Percentiles rank a stretch among this genome's conserved stretches.
Evolutionary conservation across 768 basidiomycete species (phyloP).

Genomic region (Rhizopogon salebrosus): DNA sequence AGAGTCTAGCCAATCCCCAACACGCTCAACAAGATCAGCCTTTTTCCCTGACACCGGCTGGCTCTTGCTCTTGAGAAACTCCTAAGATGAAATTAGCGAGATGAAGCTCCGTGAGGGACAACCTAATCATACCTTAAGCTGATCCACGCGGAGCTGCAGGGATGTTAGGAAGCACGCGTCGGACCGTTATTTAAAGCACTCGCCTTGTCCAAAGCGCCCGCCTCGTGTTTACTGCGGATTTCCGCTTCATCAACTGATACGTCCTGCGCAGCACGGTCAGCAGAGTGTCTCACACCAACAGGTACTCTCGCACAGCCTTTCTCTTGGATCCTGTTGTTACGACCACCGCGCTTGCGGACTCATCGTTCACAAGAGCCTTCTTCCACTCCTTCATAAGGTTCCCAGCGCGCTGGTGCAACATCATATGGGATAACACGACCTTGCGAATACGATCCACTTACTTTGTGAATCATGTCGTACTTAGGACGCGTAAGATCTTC

Average conservation of each 20-base stretch:
- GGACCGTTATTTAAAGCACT: conserved; percentile 8
- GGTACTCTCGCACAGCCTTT: conserved; percentile 58
- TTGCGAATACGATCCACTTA: conserved; percentile 22
- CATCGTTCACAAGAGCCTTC: conserved; percentile 51
- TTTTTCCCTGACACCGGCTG: conserved; percentile 63
- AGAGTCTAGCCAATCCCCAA: conserved; percentile 54
- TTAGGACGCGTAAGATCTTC: conserved; percentile 83
- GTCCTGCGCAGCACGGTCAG: conserved; percentile 36
- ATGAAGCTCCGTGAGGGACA: conserved; percentile 2
- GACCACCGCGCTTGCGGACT: conserved; percentile 51
- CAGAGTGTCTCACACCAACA: conserved; percentile 4
- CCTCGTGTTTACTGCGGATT: conserved; percentile 60
- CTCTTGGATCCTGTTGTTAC: conserved; percentile 56
- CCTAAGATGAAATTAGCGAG: conserved; percentile 33
- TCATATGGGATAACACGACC: background rate
- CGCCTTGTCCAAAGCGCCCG: conserved; percentile 64
- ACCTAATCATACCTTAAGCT: conserved; percentile 57
- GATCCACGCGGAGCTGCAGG: conserved; percentile 66
- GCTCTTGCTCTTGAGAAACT: conserved; percentile 69
- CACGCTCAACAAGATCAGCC: conserved; percentile 62
- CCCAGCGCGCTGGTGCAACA: conserved; percentile 54
- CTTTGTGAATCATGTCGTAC: conserved; percentile 74
- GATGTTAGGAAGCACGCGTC: background rate
- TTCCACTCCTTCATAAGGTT: conserved; percentile 70
- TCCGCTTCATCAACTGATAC: conserved; percentile 65